Evolutionary conservation across 2,329 filamentous ascomycete genomes (phyloP), one percentile per base, ranked within the genome.

Genomic region (Amauroascus niger): DNA sequence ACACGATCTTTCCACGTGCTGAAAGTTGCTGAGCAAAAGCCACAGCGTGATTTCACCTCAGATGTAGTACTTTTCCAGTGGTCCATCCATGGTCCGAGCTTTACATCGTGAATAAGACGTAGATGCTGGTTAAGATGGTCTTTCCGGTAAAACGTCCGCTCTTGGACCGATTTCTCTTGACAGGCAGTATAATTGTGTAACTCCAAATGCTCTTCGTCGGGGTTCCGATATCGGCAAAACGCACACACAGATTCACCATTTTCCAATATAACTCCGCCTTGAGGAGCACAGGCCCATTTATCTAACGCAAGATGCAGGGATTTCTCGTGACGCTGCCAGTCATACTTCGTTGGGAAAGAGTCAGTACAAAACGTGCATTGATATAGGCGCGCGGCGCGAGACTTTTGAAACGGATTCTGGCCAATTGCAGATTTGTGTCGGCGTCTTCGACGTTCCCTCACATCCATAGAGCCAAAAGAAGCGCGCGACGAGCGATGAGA

Each of bases 51-150:
- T 53, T 75, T 78, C 60, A 83, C 74, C 49, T 76, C 74, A 14
- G 73, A 73, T 3, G 75, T 76, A 48, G 75, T 74, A 26, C 76
- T 76, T 62, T 79, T 79, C 80, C 80, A 83, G 35, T 68, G 67
- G 24, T 82, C 76, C 79, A 82, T 82, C 50, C 70, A 73, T 0
- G 71, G 59, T 1, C 71, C 71, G 64, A 81, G 75, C 58, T 78
- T 79, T 59, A 76, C 77, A 56, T 74, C 73, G 61, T 83, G 80
- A 72, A 82, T 80, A 51, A 82, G 67, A 33, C 79, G 73, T 30
- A 82, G 65, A 63, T 83, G 80, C 60, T 83, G 80, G 48, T 79
- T 75, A 11, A 83, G 71, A 61, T 83, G 80, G 60, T 83, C 80
- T 64, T 82, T 82, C 24, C 80, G 71, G 61, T 79, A 82, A 63